Evolutionary conservation across 208 protist genomes (phyloP).

Genomic region (Dictyostelium gargantuum): DNA sequence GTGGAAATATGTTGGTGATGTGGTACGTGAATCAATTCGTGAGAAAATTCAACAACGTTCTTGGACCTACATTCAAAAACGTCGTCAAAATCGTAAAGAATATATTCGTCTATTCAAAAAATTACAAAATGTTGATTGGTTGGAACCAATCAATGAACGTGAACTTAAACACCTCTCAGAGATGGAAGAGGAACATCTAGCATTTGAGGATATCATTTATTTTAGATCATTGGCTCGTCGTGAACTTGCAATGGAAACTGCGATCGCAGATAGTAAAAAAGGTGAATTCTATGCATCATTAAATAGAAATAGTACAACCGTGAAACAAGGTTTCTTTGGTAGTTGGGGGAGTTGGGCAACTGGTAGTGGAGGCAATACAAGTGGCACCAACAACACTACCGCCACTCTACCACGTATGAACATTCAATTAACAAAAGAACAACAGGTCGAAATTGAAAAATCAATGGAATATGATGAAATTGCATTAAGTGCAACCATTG

Average conservation of each 20-base stretch:
- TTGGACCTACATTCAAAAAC: constrained; percentile 44
- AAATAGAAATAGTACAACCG: neutral
- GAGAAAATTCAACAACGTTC: constrained; percentile 35
- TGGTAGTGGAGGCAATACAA: neutral
- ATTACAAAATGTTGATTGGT: constrained; percentile 37
- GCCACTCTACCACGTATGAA: neutral
- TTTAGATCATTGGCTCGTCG: constrained; percentile 49
- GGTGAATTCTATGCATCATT: constrained; percentile 22
- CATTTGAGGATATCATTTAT: constrained; percentile 61
- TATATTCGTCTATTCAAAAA: constrained; percentile 40
- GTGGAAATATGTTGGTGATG: constrained; percentile 39
- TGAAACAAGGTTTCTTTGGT: constrained; percentile 6
- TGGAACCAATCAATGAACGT: constrained; percentile 7
- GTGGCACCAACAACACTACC: neutral
- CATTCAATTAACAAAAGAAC: constrained; percentile 59
- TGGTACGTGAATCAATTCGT: constrained; percentile 24
- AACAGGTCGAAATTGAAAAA: constrained; percentile 53
- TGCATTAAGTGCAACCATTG: constrained; percentile 23
- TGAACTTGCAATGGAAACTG: constrained; percentile 32
- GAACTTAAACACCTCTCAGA: constrained; percentile 4
- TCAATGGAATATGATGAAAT: constrained; percentile 65
- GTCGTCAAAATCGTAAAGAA: constrained; percentile 41
- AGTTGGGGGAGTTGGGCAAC: neutral
- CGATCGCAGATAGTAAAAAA: constrained; percentile 35
- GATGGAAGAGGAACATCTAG: constrained; percentile 13